Conservation (phyloP, 169 alveolate genomes). For the Plasmodium relictum region DNA sequence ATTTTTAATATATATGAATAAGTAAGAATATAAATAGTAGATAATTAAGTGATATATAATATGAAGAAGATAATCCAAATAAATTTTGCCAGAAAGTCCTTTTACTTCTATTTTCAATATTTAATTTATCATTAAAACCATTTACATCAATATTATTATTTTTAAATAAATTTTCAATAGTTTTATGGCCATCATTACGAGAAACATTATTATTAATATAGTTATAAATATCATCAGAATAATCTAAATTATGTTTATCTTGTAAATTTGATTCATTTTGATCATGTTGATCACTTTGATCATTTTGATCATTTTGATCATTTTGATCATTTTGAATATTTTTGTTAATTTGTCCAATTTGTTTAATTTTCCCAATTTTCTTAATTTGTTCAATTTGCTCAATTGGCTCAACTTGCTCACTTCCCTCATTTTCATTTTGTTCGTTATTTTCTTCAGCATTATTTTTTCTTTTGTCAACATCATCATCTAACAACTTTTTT, state of each 20-base stretch:
- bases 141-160: constrained; percentile 5
- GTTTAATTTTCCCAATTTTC: neutral
- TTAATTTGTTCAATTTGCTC: neutral
- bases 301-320: neutral
- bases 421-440: neutral
- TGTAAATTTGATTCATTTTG: neutral
- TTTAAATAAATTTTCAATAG: neutral
- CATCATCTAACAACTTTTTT: constrained; percentile 4
- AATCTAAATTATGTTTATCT: neutral
- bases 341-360: neutral
- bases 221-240: neutral
- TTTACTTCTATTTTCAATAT: constrained; percentile 1
- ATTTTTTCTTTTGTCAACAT: neutral
- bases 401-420: neutral
- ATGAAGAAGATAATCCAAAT: constrained; percentile 58
- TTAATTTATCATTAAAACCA: neutral
- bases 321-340: neutral
- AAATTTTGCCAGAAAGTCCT: constrained; percentile 58
- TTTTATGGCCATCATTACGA: neutral
- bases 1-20: neutral
- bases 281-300: neutral
- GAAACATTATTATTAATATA: neutral
- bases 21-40: constrained; percentile 8
- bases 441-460: neutral
- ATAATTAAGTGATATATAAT: constrained; percentile 7